Conservation (phyloP, 169 alveolate genomes). For the Plasmodium cynomolgi region DNA sequence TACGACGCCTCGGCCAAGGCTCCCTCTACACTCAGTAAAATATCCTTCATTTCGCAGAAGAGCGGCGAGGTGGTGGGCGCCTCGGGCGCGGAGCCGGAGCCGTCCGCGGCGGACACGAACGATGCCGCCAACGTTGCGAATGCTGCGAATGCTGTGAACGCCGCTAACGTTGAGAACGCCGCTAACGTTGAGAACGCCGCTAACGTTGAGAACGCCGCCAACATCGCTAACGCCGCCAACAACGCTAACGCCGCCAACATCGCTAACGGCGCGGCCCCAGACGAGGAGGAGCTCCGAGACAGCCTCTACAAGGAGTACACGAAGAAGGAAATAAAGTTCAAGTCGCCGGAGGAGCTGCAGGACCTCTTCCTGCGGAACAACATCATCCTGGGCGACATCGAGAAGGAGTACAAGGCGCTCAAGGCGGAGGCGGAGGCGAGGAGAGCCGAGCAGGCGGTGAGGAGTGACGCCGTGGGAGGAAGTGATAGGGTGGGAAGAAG, state of each 20-base stretch:
- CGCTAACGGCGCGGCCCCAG: neutral
- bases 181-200: neutral
- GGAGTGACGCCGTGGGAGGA: neutral
- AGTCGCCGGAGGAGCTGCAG: slow-evolving; percentile 93
- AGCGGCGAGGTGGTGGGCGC: neutral
- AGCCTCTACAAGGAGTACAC: slow-evolving; percentile 27
- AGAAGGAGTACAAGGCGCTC: slow-evolving; percentile 38
- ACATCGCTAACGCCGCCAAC: neutral
- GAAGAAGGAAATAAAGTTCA: slow-evolving; percentile 91
- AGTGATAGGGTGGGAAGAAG: too few species aligned
- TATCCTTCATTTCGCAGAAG: neutral
- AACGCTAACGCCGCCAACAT: neutral
- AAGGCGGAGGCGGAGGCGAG: neutral
- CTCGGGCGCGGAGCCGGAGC: neutral
- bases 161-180: neutral
- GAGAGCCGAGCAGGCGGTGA: neutral
- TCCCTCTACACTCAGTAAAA: neutral
- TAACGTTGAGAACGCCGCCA: neutral
- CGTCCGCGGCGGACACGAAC: neutral
- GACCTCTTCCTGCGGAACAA: slow-evolving; percentile 80
- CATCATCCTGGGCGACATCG: slow-evolving; percentile 78
- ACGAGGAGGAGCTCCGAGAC: slow-evolving; percentile 14
- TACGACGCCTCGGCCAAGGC: neutral
- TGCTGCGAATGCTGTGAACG: neutral
- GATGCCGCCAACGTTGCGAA: neutral